Base-by-base conservation (phyloP, 768 basidiomycete genomes). In the Cantharellus anzutake region DNA sequence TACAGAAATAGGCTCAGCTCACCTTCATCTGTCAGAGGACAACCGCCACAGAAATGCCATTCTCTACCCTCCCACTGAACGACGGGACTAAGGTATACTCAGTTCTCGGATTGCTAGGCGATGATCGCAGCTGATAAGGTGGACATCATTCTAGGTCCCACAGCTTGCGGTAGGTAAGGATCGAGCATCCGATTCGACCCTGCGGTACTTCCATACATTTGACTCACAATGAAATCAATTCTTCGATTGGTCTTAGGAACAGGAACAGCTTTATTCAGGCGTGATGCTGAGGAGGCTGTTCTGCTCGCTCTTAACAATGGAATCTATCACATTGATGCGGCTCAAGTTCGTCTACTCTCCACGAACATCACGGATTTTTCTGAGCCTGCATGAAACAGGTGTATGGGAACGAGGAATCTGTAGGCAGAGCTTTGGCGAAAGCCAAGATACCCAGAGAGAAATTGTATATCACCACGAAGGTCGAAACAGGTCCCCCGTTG, bases 401-500 rank as follows among this genome's bases (percentile, higher is more conserved):
- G 2, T 63, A 63, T 51, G 29, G 42, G 37, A 63, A 57, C 48
- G 62, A 63, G 38, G 42, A 62, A 40, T 57, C 41, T 5, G 55
- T 62, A 35, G 62, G 62, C 11, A 34, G n/a, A 16, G 62, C 62
- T 14, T 5, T 63, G 20, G 37, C 55, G 41, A 56, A 63, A 37
- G 52, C 38, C 11, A 34, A 5, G 7, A 37, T 51, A 3, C 16
- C 72, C 42, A 75, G 82, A n/a, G 60, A 71, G 11, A 78, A 82
- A 1, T 63, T 84, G 35, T 84, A 74, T 68, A 75, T 86, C 63
- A 84, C 81, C 2, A 83, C 82, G 39, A 83, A 83, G 65, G 82
- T 75, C 64, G 64, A 64, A 11, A 73, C 73, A 2, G 7, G 7
- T 55, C 35, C 11, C 11, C 11, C 52, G 7, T 7, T 55, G 14